Conservation (phyloP, 495 filamentous ascomycete genomes). For the Lasiosphaeriaceae sp. region DNA sequence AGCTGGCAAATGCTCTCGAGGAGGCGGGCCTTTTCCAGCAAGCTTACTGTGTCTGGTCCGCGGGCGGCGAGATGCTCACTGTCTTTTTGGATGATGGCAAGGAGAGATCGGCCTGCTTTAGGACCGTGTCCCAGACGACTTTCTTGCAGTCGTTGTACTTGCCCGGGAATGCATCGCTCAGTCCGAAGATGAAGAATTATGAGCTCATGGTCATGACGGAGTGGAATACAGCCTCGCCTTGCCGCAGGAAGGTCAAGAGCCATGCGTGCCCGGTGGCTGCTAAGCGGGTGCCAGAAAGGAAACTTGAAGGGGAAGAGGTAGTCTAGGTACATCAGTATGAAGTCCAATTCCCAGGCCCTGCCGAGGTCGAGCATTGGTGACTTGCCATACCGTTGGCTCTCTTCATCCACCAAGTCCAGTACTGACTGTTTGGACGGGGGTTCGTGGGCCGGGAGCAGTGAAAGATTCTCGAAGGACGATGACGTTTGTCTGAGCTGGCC, state of each 20-base stretch:
- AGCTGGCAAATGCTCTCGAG: background rate
- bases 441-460: too few relatives aligned
- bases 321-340: background rate
- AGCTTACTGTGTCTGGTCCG: background rate
- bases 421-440: too few relatives aligned
- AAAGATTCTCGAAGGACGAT: too few relatives aligned
- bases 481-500: too few relatives aligned
- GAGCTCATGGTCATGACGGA: background rate
- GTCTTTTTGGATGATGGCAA: background rate
- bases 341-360: background rate
- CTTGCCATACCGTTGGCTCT: background rate
- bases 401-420: background rate
- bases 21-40: background rate
- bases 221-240: background rate
- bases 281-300: too few relatives aligned
- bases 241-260: background rate
- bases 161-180: background rate
- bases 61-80: background rate
- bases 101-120: background rate
- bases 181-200: background rate
- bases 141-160: background rate
- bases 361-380: background rate
- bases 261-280: background rate
- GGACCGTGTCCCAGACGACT: background rate
- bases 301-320: background rate